These are phyloP conservation scores for Saccharomycopsis hybrid DNA, from an alignment of 1,139 yeast species.

Conservation along the genomic window DNA sequence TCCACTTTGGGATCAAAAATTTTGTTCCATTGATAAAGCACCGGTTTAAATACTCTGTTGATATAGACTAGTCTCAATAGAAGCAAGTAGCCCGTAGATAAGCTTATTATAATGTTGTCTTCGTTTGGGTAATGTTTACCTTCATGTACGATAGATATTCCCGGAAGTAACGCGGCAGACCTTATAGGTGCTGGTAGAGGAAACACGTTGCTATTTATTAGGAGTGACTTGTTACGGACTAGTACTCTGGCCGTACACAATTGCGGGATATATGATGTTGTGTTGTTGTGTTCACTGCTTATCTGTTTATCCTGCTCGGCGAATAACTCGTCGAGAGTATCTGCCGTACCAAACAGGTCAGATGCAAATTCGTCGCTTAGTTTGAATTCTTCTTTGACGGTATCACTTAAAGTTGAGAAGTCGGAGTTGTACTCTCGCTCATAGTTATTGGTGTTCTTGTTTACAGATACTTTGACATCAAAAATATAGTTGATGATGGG, in stretches of 20 bases:
- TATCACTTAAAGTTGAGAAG: not conserved
- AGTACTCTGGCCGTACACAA: slow-evolving; percentile 7
- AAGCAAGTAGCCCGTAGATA: slow-evolving; percentile 9
- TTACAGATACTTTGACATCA: slow-evolving; percentile 1
- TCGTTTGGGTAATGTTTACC: not conserved
- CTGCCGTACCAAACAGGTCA: slow-evolving; percentile 12
- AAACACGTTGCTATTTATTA: slow-evolving; percentile 7
- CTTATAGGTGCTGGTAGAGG: slow-evolving; percentile 8
- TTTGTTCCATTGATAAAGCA: slow-evolving; percentile 1
- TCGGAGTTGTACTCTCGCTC: not conserved
- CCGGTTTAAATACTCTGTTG: not conserved
- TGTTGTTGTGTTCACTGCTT: not conserved
- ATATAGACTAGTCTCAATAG: slow-evolving; percentile 1
- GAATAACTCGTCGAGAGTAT: slow-evolving; percentile 17
- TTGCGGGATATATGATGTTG: not conserved
- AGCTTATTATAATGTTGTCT: slow-evolving; percentile 8
- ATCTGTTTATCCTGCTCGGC: slow-evolving; percentile 6
- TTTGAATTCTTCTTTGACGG: not conserved
- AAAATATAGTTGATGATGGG: slow-evolving; percentile 14
- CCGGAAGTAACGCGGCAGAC: slow-evolving; percentile 4
- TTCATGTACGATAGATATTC: not conserved
- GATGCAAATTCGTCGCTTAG: not conserved
- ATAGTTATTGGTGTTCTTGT: not conserved
- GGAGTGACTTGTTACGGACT: slow-evolving; percentile 8
- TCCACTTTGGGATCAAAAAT: slow-evolving; percentile 1